phyloP scores from a whole-genome alignment of 1,284 basidiomycete genomes.

The Tilletia caries region DNA sequence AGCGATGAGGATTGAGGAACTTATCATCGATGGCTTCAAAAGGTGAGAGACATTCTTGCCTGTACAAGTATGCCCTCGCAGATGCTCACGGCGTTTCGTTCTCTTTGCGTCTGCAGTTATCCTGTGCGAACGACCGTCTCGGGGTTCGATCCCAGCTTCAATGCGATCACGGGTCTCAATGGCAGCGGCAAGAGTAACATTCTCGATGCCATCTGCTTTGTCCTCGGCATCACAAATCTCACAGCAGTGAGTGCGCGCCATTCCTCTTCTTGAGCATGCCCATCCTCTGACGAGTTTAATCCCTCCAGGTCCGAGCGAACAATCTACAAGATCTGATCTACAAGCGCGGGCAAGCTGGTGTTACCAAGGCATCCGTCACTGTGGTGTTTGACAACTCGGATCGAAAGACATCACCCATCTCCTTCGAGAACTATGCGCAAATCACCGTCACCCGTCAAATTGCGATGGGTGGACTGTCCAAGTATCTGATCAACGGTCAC shows the following conservation, averaged over 20 bases:
- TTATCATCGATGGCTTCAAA: conserved; percentile 59
- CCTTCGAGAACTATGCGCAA: conserved; percentile 76
- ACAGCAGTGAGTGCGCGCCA: conserved; percentile 69
- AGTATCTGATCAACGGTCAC: conserved; percentile 95
- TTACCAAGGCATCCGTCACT: conserved; percentile 95
- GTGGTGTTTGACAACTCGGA: conserved; percentile 99
- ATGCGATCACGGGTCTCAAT: conserved; percentile 94
- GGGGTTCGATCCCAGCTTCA: conserved; percentile 93
- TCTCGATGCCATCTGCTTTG: conserved; percentile 53
- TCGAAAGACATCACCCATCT: conserved; percentile 76
- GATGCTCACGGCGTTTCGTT: neutral
- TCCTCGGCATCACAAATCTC: conserved; percentile 52
- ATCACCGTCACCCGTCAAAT: conserved; percentile 97
- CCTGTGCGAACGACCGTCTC: conserved; percentile 89
- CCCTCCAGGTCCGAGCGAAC: conserved; percentile 68
- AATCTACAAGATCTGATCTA: conserved; percentile 98
- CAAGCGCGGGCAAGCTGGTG: conserved; percentile 93
- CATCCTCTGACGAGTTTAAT: conserved; percentile 73
- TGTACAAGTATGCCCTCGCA: neutral
- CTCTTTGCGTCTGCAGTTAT: conserved; percentile 57
- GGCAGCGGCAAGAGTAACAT: conserved; percentile 64
- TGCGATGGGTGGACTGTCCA: conserved; percentile 91
- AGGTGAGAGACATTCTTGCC: conserved; percentile 28
- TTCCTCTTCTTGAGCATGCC: conserved; percentile 88
- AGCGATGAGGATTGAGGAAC: conserved; percentile 55